Evolutionary conservation across 495 filamentous ascomycete species (phyloP).

Genomic region (Hypoxylon trugodes): DNA sequence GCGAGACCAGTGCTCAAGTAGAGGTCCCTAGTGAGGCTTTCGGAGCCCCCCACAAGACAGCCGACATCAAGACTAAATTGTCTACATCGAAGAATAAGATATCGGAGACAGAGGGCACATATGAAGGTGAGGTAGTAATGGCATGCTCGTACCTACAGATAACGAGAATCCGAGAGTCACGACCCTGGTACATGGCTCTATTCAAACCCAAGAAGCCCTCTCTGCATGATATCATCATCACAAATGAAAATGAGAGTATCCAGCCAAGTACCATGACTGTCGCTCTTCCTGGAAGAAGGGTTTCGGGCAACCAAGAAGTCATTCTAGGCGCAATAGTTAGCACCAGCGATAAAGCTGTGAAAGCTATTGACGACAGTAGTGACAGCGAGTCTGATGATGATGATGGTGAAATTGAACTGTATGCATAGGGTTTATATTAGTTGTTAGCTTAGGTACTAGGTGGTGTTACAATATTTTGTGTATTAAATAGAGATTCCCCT

Average conservation of each 20-base stretch:
- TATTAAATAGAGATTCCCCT: background rate
- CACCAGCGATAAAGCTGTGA: background rate
- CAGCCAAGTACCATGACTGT: constrained; percentile 1
- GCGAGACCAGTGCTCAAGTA: background rate
- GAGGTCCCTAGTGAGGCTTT: background rate
- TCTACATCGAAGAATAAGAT: background rate
- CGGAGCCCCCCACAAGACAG: background rate
- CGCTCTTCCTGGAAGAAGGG: background rate
- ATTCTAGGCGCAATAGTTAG: background rate
- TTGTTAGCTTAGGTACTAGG: background rate
- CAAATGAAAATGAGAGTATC: background rate
- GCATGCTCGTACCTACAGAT: constrained; percentile 3
- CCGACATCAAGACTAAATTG: background rate
- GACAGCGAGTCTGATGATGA: background rate
- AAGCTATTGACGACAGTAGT: background rate
- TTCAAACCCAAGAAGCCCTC: background rate
- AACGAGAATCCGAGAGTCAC: constrained; percentile 1
- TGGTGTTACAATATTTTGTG: background rate
- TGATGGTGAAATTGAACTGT: background rate
- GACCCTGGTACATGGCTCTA: background rate
- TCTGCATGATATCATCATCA: background rate
- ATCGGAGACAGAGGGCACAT: constrained; percentile 1
- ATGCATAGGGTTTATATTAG: background rate
- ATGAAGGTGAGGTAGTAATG: constrained; percentile 3
- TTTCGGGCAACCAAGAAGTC: background rate